Evolutionary conservation across 495 filamentous ascomycete species (phyloP).

Genomic region (Aspergillus sparsus): DNA sequence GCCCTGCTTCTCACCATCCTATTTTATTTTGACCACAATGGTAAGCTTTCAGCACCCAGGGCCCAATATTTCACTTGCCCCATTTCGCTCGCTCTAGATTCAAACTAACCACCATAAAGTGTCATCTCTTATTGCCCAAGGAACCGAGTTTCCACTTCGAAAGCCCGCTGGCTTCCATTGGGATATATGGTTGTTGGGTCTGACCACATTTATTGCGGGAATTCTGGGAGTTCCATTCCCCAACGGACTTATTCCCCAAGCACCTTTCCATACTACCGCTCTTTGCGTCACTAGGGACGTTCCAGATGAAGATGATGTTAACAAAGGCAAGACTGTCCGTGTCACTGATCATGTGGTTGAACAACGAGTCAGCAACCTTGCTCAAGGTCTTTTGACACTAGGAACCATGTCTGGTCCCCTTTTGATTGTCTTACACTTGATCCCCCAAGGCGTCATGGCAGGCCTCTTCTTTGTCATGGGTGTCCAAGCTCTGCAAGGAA

Average conservation of each 20-base stretch:
- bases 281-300: slow-evolving; percentile 72
- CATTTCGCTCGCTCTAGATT: neutral
- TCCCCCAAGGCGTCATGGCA: slow-evolving; percentile 84
- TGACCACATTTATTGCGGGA: slow-evolving; percentile 82
- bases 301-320: slow-evolving; percentile 56
- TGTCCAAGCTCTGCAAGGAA: slow-evolving; percentile 74
- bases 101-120: slow-evolving; percentile 44
- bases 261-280: slow-evolving; percentile 86
- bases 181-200: slow-evolving; percentile 89
- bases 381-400: slow-evolving; percentile 78
- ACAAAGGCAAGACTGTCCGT: slow-evolving; percentile 63
- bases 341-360: slow-evolving; percentile 78
- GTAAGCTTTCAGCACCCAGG: slow-evolving; percentile 33
- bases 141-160: slow-evolving; percentile 83
- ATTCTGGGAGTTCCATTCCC: slow-evolving; percentile 87
- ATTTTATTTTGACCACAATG: slow-evolving; percentile 94
- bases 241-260: slow-evolving; percentile 91
- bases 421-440: slow-evolving; percentile 76
- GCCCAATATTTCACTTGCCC: slow-evolving; percentile 14
- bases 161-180: slow-evolving; percentile 97
- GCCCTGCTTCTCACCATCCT: slow-evolving; percentile 81
- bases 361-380: slow-evolving; percentile 84
- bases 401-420: slow-evolving; percentile 88
- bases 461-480: slow-evolving; percentile 97
- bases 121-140: slow-evolving; percentile 86